These are phyloP conservation scores for Limnomonas spitsbergensis DNA, from an alignment of 139 green algal species.

Conservation along the genomic window DNA sequence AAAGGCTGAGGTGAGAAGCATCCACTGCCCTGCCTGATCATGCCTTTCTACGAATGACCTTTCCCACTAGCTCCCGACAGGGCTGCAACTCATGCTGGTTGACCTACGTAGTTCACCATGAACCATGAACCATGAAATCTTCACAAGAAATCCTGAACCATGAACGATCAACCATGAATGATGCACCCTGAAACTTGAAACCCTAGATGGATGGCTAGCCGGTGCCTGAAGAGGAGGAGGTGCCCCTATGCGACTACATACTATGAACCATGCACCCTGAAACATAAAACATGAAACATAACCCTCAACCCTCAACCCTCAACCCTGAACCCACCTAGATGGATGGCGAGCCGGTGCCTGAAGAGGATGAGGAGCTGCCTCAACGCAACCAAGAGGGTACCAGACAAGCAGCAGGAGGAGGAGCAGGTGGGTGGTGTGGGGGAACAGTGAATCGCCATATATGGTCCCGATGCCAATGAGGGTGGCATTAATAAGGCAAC, in stretches of 20 bases:
- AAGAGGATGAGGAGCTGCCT: no score
- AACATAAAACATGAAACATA: background rate
- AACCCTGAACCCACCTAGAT: background rate
- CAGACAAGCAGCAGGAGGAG: background rate
- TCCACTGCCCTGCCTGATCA: no score
- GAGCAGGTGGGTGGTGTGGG: background rate
- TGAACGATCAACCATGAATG: no score
- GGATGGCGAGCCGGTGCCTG: background rate
- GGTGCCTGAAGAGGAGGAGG: background rate
- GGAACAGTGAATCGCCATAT: background rate
- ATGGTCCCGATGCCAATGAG: background rate
- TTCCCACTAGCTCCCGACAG: no score
- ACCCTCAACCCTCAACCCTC: no score
- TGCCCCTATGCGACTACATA: background rate
- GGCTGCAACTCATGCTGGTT: no score
- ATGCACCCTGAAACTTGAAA: no score
- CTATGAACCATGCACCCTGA: background rate
- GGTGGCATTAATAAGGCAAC: background rate
- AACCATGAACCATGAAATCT: background rate
- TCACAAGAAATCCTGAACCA: background rate
- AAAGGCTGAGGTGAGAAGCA: conserved; percentile 69
- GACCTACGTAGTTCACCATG: no score
- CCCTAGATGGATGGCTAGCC: background rate
- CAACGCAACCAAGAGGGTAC: no score
- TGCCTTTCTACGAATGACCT: no score